These are phyloP conservation scores for Cryptococcus floricola DNA, from an alignment of 1,284 basidiomycete species.

Conservation along the genomic window DNA sequence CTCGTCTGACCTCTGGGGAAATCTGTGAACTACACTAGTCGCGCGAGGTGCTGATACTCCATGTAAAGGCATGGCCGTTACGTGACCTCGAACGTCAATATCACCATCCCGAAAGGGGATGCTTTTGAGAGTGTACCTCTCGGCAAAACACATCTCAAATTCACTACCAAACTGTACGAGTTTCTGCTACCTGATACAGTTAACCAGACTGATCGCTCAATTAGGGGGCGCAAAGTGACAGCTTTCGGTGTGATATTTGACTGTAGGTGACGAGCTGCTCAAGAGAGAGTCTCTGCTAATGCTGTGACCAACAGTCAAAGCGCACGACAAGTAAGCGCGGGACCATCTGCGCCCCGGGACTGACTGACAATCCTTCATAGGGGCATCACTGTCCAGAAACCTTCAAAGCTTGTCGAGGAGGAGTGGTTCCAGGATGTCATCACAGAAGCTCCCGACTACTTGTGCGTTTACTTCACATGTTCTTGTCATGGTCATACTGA, in stretches of 20 bases:
- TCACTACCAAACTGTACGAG: slow-evolving; percentile 66
- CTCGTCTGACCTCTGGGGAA: slow-evolving; percentile 10
- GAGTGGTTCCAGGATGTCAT: slow-evolving; percentile 67
- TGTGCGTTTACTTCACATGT: slow-evolving; percentile 42
- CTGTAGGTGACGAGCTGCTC: slow-evolving; percentile 27
- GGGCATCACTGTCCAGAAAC: slow-evolving; percentile 68
- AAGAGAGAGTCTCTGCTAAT: background rate
- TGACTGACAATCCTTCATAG: slow-evolving; percentile 33
- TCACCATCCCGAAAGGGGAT: slow-evolving; percentile 59
- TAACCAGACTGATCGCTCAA: too few species aligned
- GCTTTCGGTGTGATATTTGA: slow-evolving; percentile 76
- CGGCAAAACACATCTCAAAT: slow-evolving; percentile 65
- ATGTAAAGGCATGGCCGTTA: slow-evolving; percentile 64
- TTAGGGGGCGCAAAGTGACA: slow-evolving; percentile 63
- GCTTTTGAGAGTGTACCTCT: slow-evolving; percentile 31
- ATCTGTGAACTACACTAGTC: slow-evolving; percentile 3
- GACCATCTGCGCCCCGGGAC: background rate
- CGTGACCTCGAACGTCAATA: slow-evolving; percentile 78
- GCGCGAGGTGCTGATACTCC: slow-evolving; percentile 12
- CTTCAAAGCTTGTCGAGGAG: slow-evolving; percentile 70
- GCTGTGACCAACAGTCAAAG: slow-evolving; percentile 28
- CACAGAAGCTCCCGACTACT: slow-evolving; percentile 72
- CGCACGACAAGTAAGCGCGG: slow-evolving; percentile 31
- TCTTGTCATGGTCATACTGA: background rate
- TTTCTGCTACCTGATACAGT: too few species aligned